Percentiles rank a stretch among this genome's conserved stretches.
Conservation (phyloP, 2,329 filamentous ascomycete species). For the Diaporthe caulivora region DNA sequence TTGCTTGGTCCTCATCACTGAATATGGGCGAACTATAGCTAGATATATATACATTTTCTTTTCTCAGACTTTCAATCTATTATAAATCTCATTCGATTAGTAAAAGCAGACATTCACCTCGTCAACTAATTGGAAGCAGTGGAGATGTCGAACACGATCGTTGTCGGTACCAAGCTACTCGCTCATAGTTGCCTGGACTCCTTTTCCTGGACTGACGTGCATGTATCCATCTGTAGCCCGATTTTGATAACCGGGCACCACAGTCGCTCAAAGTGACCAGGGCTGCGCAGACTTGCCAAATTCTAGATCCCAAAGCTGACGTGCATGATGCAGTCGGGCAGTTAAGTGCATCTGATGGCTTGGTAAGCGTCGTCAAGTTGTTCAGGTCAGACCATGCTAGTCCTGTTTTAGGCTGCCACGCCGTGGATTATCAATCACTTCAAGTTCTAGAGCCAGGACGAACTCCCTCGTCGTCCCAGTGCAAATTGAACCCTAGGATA, state of each 20-base stretch:
- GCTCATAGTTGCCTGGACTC: slow-evolving; percentile 7
- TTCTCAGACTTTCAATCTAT: background rate
- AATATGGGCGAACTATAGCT: background rate
- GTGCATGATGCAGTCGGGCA: background rate
- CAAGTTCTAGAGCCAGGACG: background rate
- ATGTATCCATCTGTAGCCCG: background rate
- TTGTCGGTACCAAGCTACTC: background rate
- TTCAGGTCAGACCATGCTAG: background rate
- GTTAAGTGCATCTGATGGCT: background rate
- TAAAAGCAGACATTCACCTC: background rate
- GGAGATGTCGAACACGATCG: background rate
- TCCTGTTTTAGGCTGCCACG: background rate
- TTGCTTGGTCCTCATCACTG: background rate
- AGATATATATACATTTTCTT: background rate
- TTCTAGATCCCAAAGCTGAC: background rate
- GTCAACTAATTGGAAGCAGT: background rate
- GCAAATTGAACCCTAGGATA: background rate
- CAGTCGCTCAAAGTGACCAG: background rate
- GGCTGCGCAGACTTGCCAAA: background rate
- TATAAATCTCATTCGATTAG: background rate
- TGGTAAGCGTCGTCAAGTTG: background rate
- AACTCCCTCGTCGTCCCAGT: too few species aligned
- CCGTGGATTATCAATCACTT: slow-evolving; percentile 12
- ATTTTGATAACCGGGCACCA: background rate
- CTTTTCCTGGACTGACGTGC: background rate